Evolutionary conservation across 148 eudicot species (phyloP).

Genomic region (Talinum fruticosum): DNA sequence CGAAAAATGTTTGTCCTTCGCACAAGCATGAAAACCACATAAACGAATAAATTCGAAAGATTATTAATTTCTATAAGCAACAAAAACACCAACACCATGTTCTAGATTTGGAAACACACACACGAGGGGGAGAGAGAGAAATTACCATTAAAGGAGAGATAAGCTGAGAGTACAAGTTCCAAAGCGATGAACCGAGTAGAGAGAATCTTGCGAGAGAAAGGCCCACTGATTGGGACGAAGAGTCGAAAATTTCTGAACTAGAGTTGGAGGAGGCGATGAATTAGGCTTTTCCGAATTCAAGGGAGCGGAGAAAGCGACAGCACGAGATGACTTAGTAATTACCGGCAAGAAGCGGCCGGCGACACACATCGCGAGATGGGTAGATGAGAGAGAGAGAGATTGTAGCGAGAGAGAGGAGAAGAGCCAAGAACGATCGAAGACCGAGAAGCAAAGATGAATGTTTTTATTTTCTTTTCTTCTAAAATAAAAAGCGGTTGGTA

Average conservation of each 20-base stretch:
- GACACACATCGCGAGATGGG: not conserved
- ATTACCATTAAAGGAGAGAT: not conserved
- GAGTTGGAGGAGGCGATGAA: not conserved
- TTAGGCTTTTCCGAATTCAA: not conserved
- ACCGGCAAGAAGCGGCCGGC: not conserved
- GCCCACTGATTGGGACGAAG: not conserved
- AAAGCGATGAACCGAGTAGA: not conserved
- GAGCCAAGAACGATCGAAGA: too few relatives aligned
- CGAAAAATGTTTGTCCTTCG: constrained; percentile 81
- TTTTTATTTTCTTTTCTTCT: too few relatives aligned
- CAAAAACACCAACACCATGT: not conserved
- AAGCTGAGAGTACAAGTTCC: not conserved
- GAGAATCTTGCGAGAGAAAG: not conserved
- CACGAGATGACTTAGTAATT: not conserved
- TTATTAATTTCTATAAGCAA: not conserved
- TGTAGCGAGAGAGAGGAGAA: too few relatives aligned
- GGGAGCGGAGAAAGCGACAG: not conserved
- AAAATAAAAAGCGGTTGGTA: too few relatives aligned
- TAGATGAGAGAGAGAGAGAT: not conserved
- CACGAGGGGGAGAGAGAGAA: not conserved
- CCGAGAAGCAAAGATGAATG: too few relatives aligned
- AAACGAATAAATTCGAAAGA: not conserved
- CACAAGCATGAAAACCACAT: constrained; percentile 13
- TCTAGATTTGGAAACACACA: too few relatives aligned
- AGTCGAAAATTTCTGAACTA: not conserved